These are phyloP conservation scores for Aspergillus kassunensis DNA, from an alignment of 495 filamentous ascomycete genomes.

Conservation along the genomic window DNA sequence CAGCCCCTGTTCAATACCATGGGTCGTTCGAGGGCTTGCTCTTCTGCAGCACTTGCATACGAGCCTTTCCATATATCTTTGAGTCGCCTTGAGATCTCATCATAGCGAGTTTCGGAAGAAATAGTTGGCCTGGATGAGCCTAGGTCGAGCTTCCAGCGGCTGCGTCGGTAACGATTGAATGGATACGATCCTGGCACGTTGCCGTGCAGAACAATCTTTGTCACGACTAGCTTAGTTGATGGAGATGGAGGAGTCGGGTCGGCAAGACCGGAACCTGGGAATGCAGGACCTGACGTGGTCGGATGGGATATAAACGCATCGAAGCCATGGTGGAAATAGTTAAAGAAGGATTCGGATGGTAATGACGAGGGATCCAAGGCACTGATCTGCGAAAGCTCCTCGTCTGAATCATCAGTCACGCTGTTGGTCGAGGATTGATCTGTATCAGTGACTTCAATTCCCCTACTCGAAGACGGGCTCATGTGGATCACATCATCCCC, in stretches of 20 bases:
- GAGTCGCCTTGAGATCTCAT: constrained; percentile 61
- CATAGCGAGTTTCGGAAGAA: constrained; percentile 75
- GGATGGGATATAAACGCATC: constrained; percentile 87
- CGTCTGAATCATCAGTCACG: constrained; percentile 73
- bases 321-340: constrained; percentile 93
- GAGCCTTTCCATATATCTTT: constrained; percentile 67
- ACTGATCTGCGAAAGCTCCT: constrained; percentile 40
- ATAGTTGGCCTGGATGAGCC: constrained; percentile 30
- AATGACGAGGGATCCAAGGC: constrained; percentile 36
- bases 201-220: constrained; percentile 85
- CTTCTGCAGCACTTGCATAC: constrained; percentile 58
- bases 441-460: constrained; percentile 55
- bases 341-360: constrained; percentile 80
- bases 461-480: constrained; percentile 42
- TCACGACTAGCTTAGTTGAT: constrained; percentile 67
- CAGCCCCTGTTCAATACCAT: constrained; percentile 89
- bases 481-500: constrained; percentile 39
- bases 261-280: constrained; percentile 42
- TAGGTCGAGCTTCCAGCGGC: constrained; percentile 76
- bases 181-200: constrained; percentile 95
- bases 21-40: constrained; percentile 60
- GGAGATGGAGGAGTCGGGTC: constrained; percentile 36
- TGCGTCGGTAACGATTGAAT: constrained; percentile 90
- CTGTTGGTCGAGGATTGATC: constrained; percentile 79
- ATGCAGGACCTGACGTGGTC: constrained; percentile 60